Evolutionary conservation across 805 yeast species (phyloP), one percentile per base, ranked within the genome.

Genomic region (Candida peoriensis): DNA sequence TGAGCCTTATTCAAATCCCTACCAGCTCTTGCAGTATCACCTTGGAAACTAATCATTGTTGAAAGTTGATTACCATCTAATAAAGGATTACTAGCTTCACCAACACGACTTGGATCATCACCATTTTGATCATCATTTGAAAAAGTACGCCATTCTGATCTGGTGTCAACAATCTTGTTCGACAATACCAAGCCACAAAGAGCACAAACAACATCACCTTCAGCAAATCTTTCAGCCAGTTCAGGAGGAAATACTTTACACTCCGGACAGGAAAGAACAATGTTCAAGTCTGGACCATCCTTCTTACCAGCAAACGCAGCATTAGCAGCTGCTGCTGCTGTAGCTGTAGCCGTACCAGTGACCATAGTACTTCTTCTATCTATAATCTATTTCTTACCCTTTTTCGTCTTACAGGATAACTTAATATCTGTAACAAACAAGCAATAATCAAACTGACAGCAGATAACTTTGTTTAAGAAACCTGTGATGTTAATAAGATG

Each of bases 81-180:
- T 36, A 89, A 66, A 8, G 97, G 96, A 56, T 89, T 89, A 13
- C 88, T 80, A 5, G 97, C 97, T 56, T 89, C 97, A 60, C 98
- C 98, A 44, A 90, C 98, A 84, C 98, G 97, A 46, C 93, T 81
- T 5, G 98, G 98, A 58, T 90, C 98, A 60, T 88, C 97, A 50
- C 95, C 95, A 49, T 90, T 93, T 59, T 90, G 97, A 60, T 90
- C 98, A 58, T 90, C 98, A 56, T 93, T 93, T 40, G 94, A 81
- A 59, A 90, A 90, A 3, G 98, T 93, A 68, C 98, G 84, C 98
- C 98, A 90, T 68, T 90, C 98, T 1, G 96, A 86, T 47, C 97
- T 72, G 5, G 95, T 89, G 54, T 90, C 98, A 20, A 90, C 96
- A 33, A 90, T 80, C 44, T 89, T 72, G 56, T 88, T 95, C 48